These are phyloP conservation scores for Curvularia lunata DNA, from an alignment of 2,329 filamentous ascomycete genomes.

Conservation along the genomic window DNA sequence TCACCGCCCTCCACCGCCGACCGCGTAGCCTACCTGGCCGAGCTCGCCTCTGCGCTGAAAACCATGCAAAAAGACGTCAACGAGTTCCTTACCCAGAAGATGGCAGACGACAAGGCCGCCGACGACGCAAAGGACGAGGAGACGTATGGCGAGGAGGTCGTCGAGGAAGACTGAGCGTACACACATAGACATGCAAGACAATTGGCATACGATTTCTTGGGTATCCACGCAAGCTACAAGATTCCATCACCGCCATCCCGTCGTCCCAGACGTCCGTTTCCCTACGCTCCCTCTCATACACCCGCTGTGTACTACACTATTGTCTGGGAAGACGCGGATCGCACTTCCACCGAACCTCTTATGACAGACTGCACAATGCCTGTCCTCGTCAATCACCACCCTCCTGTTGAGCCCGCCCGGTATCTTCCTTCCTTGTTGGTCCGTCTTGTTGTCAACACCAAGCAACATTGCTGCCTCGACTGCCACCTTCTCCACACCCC, in stretches of 20 bases:
- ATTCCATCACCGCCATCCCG: slow-evolving; percentile 8
- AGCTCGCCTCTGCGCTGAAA: slow-evolving; percentile 64
- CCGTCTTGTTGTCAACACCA: slow-evolving; percentile 68
- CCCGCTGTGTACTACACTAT: slow-evolving; percentile 58
- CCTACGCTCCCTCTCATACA: slow-evolving; percentile 50
- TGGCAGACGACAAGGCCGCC: slow-evolving; percentile 71
- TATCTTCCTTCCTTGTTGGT: slow-evolving; percentile 58
- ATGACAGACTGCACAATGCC: slow-evolving; percentile 89
- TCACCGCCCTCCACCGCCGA: slow-evolving; percentile 48
- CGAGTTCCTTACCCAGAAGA: slow-evolving; percentile 71
- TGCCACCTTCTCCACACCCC: slow-evolving; percentile 79
- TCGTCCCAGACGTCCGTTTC: slow-evolving; percentile 14
- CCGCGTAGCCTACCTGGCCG: slow-evolving; percentile 65
- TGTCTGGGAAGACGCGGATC: slow-evolving; percentile 83
- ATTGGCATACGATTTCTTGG: not conserved
- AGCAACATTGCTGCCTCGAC: slow-evolving; percentile 76
- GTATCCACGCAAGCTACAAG: not conserved
- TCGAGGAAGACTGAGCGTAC: slow-evolving; percentile 63
- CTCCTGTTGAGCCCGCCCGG: slow-evolving; percentile 65
- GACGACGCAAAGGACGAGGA: slow-evolving; percentile 62
- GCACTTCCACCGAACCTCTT: slow-evolving; percentile 92
- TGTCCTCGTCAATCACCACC: slow-evolving; percentile 84
- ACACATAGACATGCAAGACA: not conserved
- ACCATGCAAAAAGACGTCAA: slow-evolving; percentile 72
- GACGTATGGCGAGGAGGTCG: slow-evolving; percentile 84